Evolutionary conservation across 78 protist genomes (phyloP).

Genomic region (Chrysochromulina tobinii): DNA sequence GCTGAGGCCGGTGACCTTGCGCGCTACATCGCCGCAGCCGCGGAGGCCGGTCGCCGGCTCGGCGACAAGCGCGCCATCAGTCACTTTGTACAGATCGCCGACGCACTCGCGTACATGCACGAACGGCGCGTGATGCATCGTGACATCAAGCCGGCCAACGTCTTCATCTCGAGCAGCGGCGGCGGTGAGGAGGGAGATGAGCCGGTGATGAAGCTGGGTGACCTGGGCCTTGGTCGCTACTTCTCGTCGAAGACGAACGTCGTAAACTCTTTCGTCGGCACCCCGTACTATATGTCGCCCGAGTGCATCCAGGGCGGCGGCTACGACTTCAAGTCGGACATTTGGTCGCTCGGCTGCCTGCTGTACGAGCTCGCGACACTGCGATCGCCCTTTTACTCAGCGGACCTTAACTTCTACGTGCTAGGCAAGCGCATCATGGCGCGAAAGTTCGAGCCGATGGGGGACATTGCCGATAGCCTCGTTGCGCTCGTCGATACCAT

Average conservation of each 20-base stretch:
- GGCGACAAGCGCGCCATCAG: neutral
- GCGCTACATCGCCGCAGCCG: constrained; percentile 20
- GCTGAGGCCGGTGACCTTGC: constrained; percentile 53
- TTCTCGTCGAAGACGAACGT: constrained; percentile 24
- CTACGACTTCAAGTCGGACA: constrained; percentile 35
- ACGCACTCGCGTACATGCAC: constrained; percentile 63
- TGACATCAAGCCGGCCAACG: constrained; percentile 73
- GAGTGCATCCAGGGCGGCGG: constrained; percentile 31
- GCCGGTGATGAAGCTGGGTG: constrained; percentile 23
- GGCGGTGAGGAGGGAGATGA: neutral
- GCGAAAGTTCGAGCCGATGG: neutral
- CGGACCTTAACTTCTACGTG: neutral
- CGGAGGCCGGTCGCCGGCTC: neutral
- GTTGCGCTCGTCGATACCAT: neutral
- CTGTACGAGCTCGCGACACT: constrained; percentile 50
- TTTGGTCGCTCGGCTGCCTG: constrained; percentile 50
- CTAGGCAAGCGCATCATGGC: neutral
- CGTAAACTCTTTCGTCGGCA: constrained; percentile 25
- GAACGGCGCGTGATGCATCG: constrained; percentile 62
- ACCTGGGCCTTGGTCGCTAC: constrained; percentile 48
- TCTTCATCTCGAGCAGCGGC: constrained; percentile 39
- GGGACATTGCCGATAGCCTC: neutral
- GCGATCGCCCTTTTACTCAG: constrained; percentile 26
- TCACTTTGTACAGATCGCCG: neutral
- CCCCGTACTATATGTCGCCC: constrained; percentile 28